A percentile compares a stretch with the other conserved stretches of the same genome.
phyloP scores from a whole-genome alignment of 2,329 filamentous ascomycete genomes.

The Penicillium glabrum region DNA sequence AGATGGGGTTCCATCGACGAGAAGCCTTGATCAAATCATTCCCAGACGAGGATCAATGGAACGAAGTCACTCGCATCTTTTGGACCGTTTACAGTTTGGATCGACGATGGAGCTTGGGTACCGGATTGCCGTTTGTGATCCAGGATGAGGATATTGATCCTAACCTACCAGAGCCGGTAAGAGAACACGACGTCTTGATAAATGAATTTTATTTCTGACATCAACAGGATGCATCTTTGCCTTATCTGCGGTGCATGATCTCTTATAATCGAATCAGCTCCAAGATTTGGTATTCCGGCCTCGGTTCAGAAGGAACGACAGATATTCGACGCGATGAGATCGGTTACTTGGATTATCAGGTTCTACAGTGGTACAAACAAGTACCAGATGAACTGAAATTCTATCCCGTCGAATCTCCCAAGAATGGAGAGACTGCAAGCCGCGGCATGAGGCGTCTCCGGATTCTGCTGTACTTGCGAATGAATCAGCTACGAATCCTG shows the following conservation, averaged over 20 bases:
- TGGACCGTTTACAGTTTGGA: constrained; percentile 88
- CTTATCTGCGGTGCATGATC: constrained; percentile 82
- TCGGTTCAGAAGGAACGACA: constrained; percentile 65
- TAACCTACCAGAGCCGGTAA: constrained; percentile 73
- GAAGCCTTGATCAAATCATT: constrained; percentile 70
- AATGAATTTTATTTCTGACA: background rate
- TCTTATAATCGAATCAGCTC: constrained; percentile 78
- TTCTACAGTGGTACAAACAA: constrained; percentile 81
- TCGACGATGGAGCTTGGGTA: constrained; percentile 84
- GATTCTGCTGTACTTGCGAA: constrained; percentile 79
- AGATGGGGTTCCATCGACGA: constrained; percentile 78
- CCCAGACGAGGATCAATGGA: constrained; percentile 65
- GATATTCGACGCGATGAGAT: constrained; percentile 73
- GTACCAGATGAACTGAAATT: constrained; percentile 66
- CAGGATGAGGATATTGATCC: constrained; percentile 85
- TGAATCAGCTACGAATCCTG: constrained; percentile 87
- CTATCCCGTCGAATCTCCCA: constrained; percentile 55
- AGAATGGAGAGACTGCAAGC: constrained; percentile 51
- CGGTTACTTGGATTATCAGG: constrained; percentile 76
- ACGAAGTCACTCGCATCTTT: constrained; percentile 70
- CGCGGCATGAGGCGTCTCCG: constrained; percentile 72
- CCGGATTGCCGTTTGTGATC: constrained; percentile 80
- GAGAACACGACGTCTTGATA: constrained; percentile 9
- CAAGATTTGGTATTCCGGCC: constrained; percentile 81
- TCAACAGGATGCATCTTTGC: constrained; percentile 46